These are phyloP conservation scores for Agaricus sinodeliciosus DNA, from an alignment of 768 basidiomycete genomes.

Conservation along the genomic window DNA sequence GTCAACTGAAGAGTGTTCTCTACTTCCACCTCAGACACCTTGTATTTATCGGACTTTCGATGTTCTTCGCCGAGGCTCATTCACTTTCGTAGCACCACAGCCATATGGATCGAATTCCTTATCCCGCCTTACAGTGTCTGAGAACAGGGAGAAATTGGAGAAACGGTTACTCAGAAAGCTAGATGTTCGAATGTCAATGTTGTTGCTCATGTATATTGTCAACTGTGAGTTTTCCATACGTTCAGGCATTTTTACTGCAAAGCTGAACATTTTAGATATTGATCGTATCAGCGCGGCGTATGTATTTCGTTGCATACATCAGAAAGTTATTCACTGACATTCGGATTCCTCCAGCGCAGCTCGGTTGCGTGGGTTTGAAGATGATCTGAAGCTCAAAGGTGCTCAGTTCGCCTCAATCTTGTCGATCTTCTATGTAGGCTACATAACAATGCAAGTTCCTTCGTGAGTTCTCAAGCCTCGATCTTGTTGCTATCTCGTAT, in stretches of 20 bases:
- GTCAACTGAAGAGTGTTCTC: conserved; percentile 5
- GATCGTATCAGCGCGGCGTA: conserved; percentile 68
- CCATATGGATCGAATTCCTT: too few species aligned
- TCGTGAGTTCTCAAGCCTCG: conserved; percentile 32
- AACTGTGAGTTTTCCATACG: conserved; percentile 25
- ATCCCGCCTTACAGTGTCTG: conserved; percentile 17
- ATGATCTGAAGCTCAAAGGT: conserved; percentile 49
- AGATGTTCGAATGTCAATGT: conserved; percentile 45
- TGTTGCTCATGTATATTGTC: conserved; percentile 39
- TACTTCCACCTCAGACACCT: not conserved
- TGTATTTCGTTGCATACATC: conserved; percentile 11
- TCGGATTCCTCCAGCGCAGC: conserved; percentile 39
- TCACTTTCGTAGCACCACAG: too few species aligned
- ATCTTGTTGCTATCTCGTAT: not conserved
- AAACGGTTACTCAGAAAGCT: conserved; percentile 37
- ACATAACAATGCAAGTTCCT: conserved; percentile 66
- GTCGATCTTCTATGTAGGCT: conserved; percentile 60
- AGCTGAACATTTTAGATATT: conserved; percentile 31
- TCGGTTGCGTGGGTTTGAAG: conserved; percentile 57
- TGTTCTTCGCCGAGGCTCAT: not conserved
- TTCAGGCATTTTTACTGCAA: not conserved
- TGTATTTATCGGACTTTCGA: not conserved
- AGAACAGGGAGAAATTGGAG: conserved; percentile 23
- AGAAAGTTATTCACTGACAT: not conserved
- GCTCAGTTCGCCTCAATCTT: conserved; percentile 55